Base-by-base conservation (phyloP, 1,284 basidiomycete genomes). In the Porogramme epimiltina region DNA sequence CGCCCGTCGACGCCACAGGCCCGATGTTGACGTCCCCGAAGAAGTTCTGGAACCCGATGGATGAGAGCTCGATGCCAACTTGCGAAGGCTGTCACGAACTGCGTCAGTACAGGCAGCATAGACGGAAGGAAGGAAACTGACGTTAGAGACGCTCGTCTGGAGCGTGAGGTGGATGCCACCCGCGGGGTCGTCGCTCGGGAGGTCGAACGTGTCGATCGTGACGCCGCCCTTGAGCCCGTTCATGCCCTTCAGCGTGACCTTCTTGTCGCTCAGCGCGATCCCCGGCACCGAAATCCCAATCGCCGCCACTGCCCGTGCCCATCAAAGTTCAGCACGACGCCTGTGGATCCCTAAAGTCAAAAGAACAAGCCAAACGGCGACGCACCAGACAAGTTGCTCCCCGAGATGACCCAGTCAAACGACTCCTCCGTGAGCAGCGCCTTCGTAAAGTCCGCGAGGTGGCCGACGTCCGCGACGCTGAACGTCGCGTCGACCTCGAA, bases 161-260 rank as follows among this genome's bases (percentile, higher is more conserved):
- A 91, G 72, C 1, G 83, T 87, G 42, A 92, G 72, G 54, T 81
- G 80, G 53, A 92, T 85, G 37, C 89, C 89, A n/a, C 89, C 90
- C 3, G 77, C 80, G 2, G 87, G 85, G 59, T 91, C 87, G 63
- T 92, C 79, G 20, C 75, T 73, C 1, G 89, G 89, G 40, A 92
- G 68, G 66, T 91, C 86, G 64, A 91, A 92, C 3, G 80, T 79
- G 41, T 85, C 70, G 57, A 91, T 86, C 42, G 69, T 73, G 24
- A 91, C 87, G 20, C 81, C 82, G 47, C 75, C 75, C 67, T 82
- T 76, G 37, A 92, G 68, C 33, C 82, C 82, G 66, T 91, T 86
- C 72, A 91, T 82, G 36, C 88, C 89, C 58, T 85, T 85, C 36
- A 91, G 70, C 11, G 80, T 80, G 11, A 91, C 81, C n/a, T 68